phyloP scores from a whole-genome alignment of 257 asterid species.

The Lycium barbarum region DNA sequence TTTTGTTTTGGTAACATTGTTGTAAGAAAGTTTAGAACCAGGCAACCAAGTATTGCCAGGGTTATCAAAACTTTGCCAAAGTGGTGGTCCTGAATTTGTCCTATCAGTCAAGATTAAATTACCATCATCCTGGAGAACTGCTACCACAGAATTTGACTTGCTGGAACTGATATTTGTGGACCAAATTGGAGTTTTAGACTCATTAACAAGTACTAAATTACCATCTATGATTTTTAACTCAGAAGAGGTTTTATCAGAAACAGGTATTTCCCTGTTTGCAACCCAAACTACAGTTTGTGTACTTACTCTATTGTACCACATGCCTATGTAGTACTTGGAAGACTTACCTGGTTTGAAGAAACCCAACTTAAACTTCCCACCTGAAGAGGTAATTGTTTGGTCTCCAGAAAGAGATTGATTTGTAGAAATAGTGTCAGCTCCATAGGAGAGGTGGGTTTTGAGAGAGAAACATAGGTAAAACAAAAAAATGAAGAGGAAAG shows the following conservation, averaged over 20 bases:
- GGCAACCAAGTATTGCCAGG: constrained; percentile 78
- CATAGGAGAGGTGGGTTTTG: constrained; percentile 30
- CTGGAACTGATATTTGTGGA: constrained; percentile 50
- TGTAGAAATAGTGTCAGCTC: constrained; percentile 49
- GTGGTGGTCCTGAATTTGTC: constrained; percentile 30
- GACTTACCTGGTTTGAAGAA: constrained; percentile 48
- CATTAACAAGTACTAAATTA: constrained; percentile 50
- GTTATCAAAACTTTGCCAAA: constrained; percentile 74
- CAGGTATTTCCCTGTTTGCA: constrained; percentile 47
- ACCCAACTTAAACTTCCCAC: constrained; percentile 48
- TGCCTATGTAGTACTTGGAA: constrained; percentile 46
- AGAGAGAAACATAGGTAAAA: constrained; percentile 30
- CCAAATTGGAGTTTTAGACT: constrained; percentile 51
- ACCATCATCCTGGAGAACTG: constrained; percentile 66
- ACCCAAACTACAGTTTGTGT: constrained; percentile 49
- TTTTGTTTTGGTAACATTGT: constrained; percentile 49
- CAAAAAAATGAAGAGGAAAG: constrained; percentile 17
- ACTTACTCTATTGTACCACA: constrained; percentile 46
- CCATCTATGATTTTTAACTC: constrained; percentile 40
- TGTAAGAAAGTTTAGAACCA: constrained; percentile 59
- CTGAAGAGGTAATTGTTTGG: constrained; percentile 44
- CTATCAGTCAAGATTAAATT: constrained; percentile 61
- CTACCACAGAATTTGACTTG: constrained; percentile 47
- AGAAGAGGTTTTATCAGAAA: constrained; percentile 39
- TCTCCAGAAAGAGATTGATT: constrained; percentile 50